Base-by-base conservation (phyloP, 805 yeast genomes). In the Wickerhamiella domercqiae region DNA sequence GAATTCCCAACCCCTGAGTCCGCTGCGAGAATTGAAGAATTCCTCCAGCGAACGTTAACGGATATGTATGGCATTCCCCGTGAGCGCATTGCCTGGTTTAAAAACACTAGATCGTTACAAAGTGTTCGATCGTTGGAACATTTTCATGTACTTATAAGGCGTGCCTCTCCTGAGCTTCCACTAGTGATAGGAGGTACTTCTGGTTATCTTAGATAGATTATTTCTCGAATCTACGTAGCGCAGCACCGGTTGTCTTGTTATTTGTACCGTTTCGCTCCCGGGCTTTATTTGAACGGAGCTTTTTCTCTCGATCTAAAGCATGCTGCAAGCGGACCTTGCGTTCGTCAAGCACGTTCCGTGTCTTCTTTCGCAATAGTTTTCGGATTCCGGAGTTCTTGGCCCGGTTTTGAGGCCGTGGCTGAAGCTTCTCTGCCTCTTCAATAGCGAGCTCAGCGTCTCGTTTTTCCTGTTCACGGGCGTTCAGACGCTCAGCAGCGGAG, bases 321-420 rank as follows among this genome's bases (percentile, higher is more conserved):
- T 68, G 70, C 54, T 86, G 86, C 9, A 81, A 66, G 46, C 93
- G 73, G 54, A 77, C 52, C 49, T 76, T 77, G 51, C 95, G 75
- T 56, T 83, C 82, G 55, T 83, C 93, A 43, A 86, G 72, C 32
- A 84, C 86, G 53, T 84, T 84, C 55, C 71, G 74, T 39, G 76
- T 74, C 67, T 78, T 79, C 69, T 81, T 86, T 56, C 94, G 74
- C 59, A 80, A 61, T 55, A 75, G 75, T 38, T 75, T 70, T 54
- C 94, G 75, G 42, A 87, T 61, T 1, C 84, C 75, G 6, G 96
- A 82, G 60, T 84, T 82, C 58, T 79, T 79, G 34, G 82, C 79
- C 53, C 73, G 74, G 28, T 74, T 75, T 21, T 74, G 75, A 2
- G 93, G 80, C 45, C 70, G 71, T 13, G 78, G 62, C 40, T 65